Base-by-base conservation (phyloP, 2,329 filamentous ascomycete genomes). In the Aspergillus pseudoviridinutans region DNA sequence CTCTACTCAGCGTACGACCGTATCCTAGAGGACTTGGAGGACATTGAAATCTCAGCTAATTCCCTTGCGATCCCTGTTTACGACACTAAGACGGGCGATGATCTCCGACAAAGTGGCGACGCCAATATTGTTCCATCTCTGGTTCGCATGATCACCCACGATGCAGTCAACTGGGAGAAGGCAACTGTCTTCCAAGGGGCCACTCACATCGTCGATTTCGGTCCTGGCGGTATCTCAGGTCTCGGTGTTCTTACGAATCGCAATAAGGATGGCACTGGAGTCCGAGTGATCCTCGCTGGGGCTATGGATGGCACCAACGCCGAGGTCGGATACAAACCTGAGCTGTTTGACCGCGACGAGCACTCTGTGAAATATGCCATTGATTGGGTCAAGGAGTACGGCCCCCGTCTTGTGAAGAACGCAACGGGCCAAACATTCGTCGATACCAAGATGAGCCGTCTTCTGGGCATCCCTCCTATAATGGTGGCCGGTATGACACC, bases 221-320 rank as follows among this genome's bases (percentile, higher is more conserved):
- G 95, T 50, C 94, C 94, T 24, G 94, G 94, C 69, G 95, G 94
- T 61, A 94, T 97, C 63, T 99, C 94, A 25, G 95, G 95, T 63
- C 87, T 99, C 24, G 95, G 94, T 70, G 90, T 96, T 49, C 81
- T 99, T 62, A 99, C 94, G 57, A 97, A 96, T 82, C 91, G 94
- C 68, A 99, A 97, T 84, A 99, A 99, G 81, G 95, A 99, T 75
- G 94, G 94, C 62, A 97, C 92, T 57, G 94, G 94, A 68, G 94
- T 99, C 38, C 91, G 93, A 60, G 92, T 99, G 64, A 96, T 99
- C 64, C 84, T 99, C 58, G 94, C 92, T 47, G 94, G 95, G 62
- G 85, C 91, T n/a, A 89, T 99, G 68, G 90, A 93, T 68, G 93
- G 93, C 53, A 92, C 92, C 22, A 89, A 95, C 58, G 82, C 84